Evolutionary conservation across 805 yeast species (phyloP).

Genomic region (Hanseniaspora nectarophila): DNA sequence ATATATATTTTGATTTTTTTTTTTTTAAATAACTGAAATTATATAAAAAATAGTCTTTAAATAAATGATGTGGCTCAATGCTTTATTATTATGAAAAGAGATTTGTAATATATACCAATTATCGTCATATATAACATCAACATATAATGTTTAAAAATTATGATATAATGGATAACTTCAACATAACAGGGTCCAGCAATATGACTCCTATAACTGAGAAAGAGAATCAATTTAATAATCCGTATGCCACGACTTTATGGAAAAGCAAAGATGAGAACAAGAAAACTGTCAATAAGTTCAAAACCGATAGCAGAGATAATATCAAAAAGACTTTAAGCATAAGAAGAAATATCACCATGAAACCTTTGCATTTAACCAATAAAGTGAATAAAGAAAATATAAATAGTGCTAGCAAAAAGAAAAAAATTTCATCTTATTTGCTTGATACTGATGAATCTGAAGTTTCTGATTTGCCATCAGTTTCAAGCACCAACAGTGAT

Average conservation of each 20-base stretch:
- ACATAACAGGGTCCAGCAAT: constrained; percentile 20
- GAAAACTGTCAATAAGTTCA: constrained; percentile 24
- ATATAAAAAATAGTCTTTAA: not conserved
- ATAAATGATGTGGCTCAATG: not conserved
- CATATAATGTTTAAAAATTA: constrained; percentile 25
- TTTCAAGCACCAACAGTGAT: not conserved
- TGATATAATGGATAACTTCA: constrained; percentile 20
- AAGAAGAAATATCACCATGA: constrained; percentile 9
- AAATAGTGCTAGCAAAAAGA: not conserved
- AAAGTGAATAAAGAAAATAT: not conserved
- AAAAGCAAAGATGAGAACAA: constrained; percentile 29
- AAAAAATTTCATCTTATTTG: not conserved
- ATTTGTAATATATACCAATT: not conserved
- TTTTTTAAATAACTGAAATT: too few species aligned
- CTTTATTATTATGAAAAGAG: too few species aligned
- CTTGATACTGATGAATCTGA: not conserved
- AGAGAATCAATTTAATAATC: constrained; percentile 23
- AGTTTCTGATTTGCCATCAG: not conserved
- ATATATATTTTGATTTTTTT: not conserved
- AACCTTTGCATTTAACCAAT: not conserved
- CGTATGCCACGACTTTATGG: constrained; percentile 37
- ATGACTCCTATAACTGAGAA: constrained; percentile 24
- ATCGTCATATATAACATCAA: not conserved
- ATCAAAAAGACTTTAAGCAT: constrained; percentile 22
- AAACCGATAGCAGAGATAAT: constrained; percentile 12